Conservation (phyloP, 805 yeast genomes). For the Nakazawaea laoshanensis region DNA sequence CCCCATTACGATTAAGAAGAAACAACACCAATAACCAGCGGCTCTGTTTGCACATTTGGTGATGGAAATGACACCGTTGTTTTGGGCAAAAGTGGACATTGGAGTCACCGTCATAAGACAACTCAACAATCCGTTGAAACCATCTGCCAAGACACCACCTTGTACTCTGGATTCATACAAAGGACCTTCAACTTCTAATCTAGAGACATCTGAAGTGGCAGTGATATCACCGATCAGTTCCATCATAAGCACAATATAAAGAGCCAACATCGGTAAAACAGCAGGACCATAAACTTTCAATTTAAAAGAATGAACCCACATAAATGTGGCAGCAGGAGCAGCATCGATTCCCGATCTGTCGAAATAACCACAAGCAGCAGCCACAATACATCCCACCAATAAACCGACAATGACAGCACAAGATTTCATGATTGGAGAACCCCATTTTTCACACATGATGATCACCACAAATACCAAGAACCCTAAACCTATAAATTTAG, state of each 20-base stretch:
- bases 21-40: constrained; percentile 44
- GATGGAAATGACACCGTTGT: constrained; percentile 88
- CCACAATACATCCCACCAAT: constrained; percentile 83
- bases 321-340: constrained; percentile 78
- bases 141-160: constrained; percentile 90
- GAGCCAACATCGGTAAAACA: constrained; percentile 78
- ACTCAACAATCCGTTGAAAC: constrained; percentile 68
- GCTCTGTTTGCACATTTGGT: constrained; percentile 86
- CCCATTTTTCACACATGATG: constrained; percentile 74
- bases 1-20: constrained; percentile 81
- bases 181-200: constrained; percentile 77
- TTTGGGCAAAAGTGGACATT: constrained; percentile 87
- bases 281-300: constrained; percentile 75
- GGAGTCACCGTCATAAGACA: constrained; percentile 84
- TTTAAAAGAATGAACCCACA: constrained; percentile 84
- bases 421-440: constrained; percentile 90
- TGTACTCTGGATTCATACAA: constrained; percentile 78
- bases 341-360: constrained; percentile 42
- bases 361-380: constrained; percentile 85
- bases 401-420: constrained; percentile 87
- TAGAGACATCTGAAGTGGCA: constrained; percentile 87
- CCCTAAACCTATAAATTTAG: constrained; percentile 80
- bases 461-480: constrained; percentile 72
- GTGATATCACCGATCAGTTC: constrained; percentile 94
- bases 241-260: constrained; percentile 77